Conservation (phyloP, 2,329 filamentous ascomycete genomes). For the Colletotrichum sidae region DNA sequence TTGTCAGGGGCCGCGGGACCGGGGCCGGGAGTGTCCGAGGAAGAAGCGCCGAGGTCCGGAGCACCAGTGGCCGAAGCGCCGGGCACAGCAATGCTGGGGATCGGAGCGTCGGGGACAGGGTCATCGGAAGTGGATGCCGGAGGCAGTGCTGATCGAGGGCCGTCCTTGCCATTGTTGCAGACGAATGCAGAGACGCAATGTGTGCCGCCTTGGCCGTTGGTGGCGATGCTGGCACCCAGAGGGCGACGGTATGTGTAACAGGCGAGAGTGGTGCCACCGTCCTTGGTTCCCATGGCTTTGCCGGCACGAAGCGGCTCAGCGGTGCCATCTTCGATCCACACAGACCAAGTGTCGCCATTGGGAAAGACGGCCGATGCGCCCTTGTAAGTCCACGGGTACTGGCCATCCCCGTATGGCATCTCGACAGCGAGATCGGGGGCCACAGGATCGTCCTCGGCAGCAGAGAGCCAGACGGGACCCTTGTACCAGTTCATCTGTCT, state of each 20-base stretch:
- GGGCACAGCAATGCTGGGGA: too few relatives aligned
- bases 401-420: slow-evolving; percentile 51
- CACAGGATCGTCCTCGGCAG: slow-evolving; percentile 48
- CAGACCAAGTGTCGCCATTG: slow-evolving; percentile 54
- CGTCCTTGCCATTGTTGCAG: slow-evolving; percentile 50
- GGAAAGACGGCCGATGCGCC: slow-evolving; percentile 53
- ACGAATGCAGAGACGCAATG: slow-evolving; percentile 56
- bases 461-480: slow-evolving; percentile 51
- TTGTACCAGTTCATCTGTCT: slow-evolving; percentile 58
- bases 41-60: slow-evolving; percentile 25
- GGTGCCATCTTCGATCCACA: slow-evolving; percentile 54
- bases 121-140: too few relatives aligned
- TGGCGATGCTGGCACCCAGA: slow-evolving; percentile 49
- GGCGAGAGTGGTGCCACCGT: slow-evolving; percentile 52
- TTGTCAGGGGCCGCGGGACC: slow-evolving; percentile 5
- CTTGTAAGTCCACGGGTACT: slow-evolving; percentile 52
- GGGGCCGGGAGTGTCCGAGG: not conserved
- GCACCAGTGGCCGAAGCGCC: too few relatives aligned
- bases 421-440: slow-evolving; percentile 53
- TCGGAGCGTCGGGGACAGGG: too few relatives aligned
- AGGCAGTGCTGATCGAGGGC: slow-evolving; percentile 2
- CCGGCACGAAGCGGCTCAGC: slow-evolving; percentile 54
- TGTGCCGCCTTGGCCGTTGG: slow-evolving; percentile 44
- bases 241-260: slow-evolving; percentile 57
- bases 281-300: slow-evolving; percentile 53